Base-by-base conservation (phyloP, 2,329 filamentous ascomycete genomes). In the Hymenoscyphus scutula region DNA sequence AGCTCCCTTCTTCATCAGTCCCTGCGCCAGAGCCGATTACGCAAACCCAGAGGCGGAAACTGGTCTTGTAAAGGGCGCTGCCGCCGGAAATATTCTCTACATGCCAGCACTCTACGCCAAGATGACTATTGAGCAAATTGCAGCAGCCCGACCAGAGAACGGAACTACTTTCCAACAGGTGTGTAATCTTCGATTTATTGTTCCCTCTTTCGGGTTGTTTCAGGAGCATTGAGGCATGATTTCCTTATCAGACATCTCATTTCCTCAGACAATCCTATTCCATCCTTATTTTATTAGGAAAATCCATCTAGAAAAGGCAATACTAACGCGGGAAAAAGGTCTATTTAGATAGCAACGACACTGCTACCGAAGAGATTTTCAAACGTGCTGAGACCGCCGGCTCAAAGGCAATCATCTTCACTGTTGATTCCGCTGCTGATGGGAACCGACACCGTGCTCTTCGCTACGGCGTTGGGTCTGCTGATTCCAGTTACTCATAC, bases 1-100 rank as follows among this genome's bases (percentile, higher is more conserved):
- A 0, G 77, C 78, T 0, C 82, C 82, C n/a, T 80, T 84, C 74
- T 84, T 81, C 74, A 84, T 84, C 69, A 77, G 76, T 62, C 81
- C 82, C 4, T 58, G 56, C 30, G 79, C 77, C 10, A 80, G 81
- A 29, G 81, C 74, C 19, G 77, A 72, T 30, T 78, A 79, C 59
- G 81, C 71, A 7, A 76, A 84, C 65, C 70, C 74, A 0, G 76
- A 79, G 1, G 82, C 75, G 25, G 82, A 85, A 73, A 67, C 77
- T 7, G 81, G 81, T 68, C 72, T 85, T 27, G 77, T 82, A 60
- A 76, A 79, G 73, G 81, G 41, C 25, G 63, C 63, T n/a, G 58
- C 56, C 1, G 60, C 53, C 15, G 62, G 37, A 17, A 53, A 29
- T 15, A 58, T 58, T 37, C 37, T 65, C 19, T 65, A 65, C 34